These are phyloP conservation scores for Alternaria longipes DNA, from an alignment of 2,329 filamentous ascomycete species.

Conservation along the genomic window DNA sequence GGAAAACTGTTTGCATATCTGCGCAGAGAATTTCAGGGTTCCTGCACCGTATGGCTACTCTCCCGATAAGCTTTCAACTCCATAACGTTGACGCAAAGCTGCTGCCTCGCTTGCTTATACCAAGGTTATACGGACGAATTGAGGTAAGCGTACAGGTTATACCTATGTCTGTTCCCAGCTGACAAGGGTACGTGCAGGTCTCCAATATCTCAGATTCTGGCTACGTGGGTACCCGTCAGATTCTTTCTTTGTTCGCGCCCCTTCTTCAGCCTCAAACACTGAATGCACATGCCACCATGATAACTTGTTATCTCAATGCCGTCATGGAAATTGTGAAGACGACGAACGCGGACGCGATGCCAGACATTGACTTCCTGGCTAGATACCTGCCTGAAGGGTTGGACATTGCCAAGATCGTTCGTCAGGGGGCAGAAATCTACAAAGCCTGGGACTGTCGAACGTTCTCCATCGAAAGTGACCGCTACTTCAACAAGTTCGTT, in stretches of 20 bases:
- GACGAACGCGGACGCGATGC: not conserved
- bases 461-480: not conserved
- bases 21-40: not conserved
- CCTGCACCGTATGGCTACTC: not conserved
- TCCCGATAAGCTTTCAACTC: not conserved
- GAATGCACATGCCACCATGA: not conserved
- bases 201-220: not conserved
- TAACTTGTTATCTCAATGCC: not conserved
- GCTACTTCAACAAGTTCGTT: not conserved
- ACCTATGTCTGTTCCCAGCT: not conserved
- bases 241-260: not conserved
- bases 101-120: not conserved
- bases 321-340: not conserved
- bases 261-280: not conserved
- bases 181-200: not conserved
- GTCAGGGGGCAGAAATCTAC: not conserved
- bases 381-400: not conserved
- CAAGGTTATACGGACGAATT: not conserved
- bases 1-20: constrained; percentile 9
- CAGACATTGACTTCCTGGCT: not conserved
- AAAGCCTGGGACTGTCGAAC: not conserved
- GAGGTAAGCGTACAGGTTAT: not conserved
- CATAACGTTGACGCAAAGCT: not conserved
- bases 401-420: not conserved
- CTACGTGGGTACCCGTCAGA: not conserved